Evolutionary conservation across 208 protist genomes (phyloP), one percentile per base, ranked within the genome.

Genomic region (Leishmania gerbilli): DNA sequence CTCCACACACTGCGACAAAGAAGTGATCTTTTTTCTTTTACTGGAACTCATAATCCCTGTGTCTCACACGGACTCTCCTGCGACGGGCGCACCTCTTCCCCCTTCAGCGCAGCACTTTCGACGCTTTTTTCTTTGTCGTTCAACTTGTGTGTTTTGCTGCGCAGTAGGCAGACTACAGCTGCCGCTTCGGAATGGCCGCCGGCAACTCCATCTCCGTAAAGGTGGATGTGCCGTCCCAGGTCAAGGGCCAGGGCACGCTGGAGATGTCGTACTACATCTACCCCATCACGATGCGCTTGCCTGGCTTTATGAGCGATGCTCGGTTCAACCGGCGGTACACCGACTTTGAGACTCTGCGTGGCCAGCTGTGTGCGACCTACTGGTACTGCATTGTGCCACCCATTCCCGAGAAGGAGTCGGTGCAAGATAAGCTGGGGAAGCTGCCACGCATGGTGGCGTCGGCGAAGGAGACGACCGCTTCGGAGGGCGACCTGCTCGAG

Each of bases 301-400:
- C 79, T 21, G 77, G 79, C 0, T 81, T 90, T 78, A 71, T 87
- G 85, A 85, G 74, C 53, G 80, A 86, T 31, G 76, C 68, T 34
- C 65, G 75, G 15, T 91, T 89, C 56, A 85, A 82, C 71, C 91
- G 96, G 37, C 91, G 96, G 45, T 98, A 98, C 84, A 94, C 84
- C 65, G 96, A 98, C 86, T 98, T 98, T 76, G 91, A 95, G 76
- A 83, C 88, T 79, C 88, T 98, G 34, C 91, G 93, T 51, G 82
- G 85, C 9, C 90, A 93, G 79, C 85, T 98, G 21, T 80, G 80
- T 40, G 90, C 88, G 37, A 62, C 74, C 62, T 93, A 93, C 67
- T 94, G 91, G 81, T 95, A 87, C 80, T 96, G 92, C 81, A 92
- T 98, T 55, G 81, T 97, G 24, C 95, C 96, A 15, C 95, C 95